Conservation (phyloP, 345 rosid genomes). For the Aurinia saxatilis region DNA sequence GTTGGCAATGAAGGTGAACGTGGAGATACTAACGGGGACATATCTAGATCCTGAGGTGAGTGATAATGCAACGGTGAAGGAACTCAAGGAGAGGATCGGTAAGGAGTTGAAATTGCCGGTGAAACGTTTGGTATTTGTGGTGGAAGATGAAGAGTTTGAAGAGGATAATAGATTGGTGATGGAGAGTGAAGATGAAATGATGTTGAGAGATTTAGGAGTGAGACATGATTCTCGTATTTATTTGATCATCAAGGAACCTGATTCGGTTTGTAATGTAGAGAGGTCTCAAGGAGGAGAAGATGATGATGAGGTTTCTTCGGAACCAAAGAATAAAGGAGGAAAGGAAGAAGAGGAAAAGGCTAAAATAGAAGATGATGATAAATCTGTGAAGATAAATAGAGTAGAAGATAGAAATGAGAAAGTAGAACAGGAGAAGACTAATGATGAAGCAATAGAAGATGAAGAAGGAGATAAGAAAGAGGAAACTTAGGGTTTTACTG, state of each 20-base stretch:
- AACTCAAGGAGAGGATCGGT: constrained; percentile 50
- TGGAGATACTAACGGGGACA: constrained; percentile 66
- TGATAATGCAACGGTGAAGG: constrained; percentile 43
- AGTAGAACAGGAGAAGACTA: not conserved
- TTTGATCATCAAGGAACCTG: constrained; percentile 45
- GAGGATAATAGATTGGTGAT: constrained; percentile 9
- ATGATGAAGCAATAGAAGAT: not conserved
- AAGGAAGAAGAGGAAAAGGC: not conserved
- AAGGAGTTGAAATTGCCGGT: constrained; percentile 36
- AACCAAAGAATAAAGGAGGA: constrained; percentile 7
- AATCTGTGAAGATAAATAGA: not conserved
- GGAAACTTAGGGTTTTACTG: not conserved
- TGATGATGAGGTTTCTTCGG: constrained; percentile 18
- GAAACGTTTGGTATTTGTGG: constrained; percentile 50
- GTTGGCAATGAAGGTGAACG: constrained; percentile 49
- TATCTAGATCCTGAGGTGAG: constrained; percentile 42
- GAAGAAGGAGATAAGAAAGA: not conserved
- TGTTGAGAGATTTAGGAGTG: constrained; percentile 43
- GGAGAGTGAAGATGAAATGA: constrained; percentile 30
- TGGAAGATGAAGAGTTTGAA: constrained; percentile 14
- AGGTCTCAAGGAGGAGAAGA: constrained; percentile 1
- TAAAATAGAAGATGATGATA: not conserved
- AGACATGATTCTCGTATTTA: constrained; percentile 51
- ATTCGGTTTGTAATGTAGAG: constrained; percentile 16
- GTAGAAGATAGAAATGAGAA: not conserved